Base-by-base conservation (phyloP, 1,284 basidiomycete species). In the Melanopsichium pennsylvanicum region DNA sequence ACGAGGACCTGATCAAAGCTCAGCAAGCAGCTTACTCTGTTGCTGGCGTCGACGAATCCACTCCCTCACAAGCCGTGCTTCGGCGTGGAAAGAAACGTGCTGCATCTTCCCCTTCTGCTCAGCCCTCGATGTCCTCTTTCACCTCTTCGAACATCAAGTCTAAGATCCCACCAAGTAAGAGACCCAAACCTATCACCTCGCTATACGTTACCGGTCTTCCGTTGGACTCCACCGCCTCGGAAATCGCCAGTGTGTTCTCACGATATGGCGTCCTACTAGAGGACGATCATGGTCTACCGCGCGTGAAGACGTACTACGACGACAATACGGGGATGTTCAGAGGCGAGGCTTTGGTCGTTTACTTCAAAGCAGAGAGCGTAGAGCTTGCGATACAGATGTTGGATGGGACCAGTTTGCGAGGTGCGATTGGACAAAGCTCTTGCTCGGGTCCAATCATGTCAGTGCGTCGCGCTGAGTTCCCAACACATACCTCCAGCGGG, bases 341-440 rank as follows among this genome's bases (percentile, higher is more conserved):
- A 75, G 95, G 96, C 27, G 95, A 98, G 70, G 95, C 95, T 1
- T 83, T 98, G 63, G 89, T 99, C 54, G 93, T 97, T 39, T 99
- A 92, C 82, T 96, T 97, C 85, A 97, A 97, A 81, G 92, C 95
- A 78, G 95, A 94, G 63, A 93, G 91, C 25, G 96, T 98, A 15
- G 84, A 85, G 11, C 85, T 98, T 47, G 95, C 94, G 2, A 83
- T 93, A 50, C 90, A 86, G 62, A 85, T 98, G 61, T 84, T 98
- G 56, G 94, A 97, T 81, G 95, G 97, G 62, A 92, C 91, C 0
- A 92, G 94, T 80, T 83, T 99, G 57, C 85, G 93, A 50, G 80
- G 94, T n/a, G 93, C 92, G 2, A 88, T 91, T 60, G 81, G 85
- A 43, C 64, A 75, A 11, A 42, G 37, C 3, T 11, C 16, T 3